Percentiles rank a stretch among this genome's conserved stretches.
Conservation (phyloP, 2,329 filamentous ascomycete genomes). For the Xylaria sp. region DNA sequence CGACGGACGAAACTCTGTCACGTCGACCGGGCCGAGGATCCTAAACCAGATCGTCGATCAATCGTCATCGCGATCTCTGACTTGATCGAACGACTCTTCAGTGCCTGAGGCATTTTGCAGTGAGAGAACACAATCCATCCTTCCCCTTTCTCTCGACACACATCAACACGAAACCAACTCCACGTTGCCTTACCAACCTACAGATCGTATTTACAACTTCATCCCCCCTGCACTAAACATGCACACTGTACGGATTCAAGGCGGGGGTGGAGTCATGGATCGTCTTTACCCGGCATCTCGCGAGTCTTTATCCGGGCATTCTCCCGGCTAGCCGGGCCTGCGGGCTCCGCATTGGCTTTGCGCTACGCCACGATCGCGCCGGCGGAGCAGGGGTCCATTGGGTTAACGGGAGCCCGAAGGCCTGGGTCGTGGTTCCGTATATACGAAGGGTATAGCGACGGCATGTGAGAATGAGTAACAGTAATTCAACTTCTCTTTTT, state of each 20-base stretch:
- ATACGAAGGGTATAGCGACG: not conserved
- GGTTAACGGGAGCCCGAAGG: not conserved
- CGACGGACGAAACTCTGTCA: not conserved
- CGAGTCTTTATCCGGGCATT: not conserved
- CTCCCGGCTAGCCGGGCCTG: not conserved
- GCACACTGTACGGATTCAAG: too few relatives aligned
- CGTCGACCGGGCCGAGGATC: not conserved
- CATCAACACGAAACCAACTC: too few relatives aligned
- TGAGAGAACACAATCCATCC: not conserved
- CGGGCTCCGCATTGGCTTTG: not conserved
- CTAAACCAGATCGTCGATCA: not conserved
- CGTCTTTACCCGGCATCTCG: not conserved
- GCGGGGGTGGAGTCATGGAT: not conserved
- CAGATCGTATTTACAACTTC: too few relatives aligned
- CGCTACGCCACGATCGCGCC: not conserved
- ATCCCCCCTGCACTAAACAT: too few relatives aligned
- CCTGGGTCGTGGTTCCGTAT: not conserved
- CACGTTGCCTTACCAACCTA: too few relatives aligned
- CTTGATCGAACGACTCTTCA: not conserved
- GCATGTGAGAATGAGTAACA: not conserved
- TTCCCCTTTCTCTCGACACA: too few relatives aligned
- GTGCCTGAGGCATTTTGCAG: not conserved
- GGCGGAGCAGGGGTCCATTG: not conserved
- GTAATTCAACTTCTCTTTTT: not conserved
- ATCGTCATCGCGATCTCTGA: not conserved